phyloP scores from a whole-genome alignment of 352 stramenopile species.

The Pythium vanterpoolii region DNA sequence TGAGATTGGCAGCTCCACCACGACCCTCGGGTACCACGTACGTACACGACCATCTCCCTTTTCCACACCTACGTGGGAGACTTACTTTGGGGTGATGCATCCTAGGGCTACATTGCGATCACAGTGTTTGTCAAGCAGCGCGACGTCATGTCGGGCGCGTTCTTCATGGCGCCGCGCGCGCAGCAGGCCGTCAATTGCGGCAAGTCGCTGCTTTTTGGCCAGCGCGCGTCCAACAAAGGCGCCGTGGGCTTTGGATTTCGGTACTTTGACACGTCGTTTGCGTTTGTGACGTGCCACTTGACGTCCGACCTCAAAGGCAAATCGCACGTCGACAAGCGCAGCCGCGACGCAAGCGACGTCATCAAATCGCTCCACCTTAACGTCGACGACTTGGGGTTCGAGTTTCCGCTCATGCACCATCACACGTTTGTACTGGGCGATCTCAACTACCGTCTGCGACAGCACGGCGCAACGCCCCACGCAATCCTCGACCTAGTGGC shows the following conservation, averaged over 20 bases:
- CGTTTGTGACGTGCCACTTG: conserved; percentile 86
- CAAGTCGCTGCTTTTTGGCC: conserved; percentile 68
- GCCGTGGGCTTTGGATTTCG: conserved; percentile 86
- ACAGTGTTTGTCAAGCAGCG: conserved; percentile 81
- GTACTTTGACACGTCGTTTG: conserved; percentile 85
- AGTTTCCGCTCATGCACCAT: conserved; percentile 84
- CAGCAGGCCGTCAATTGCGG: conserved; percentile 74
- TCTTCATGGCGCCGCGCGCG: conserved; percentile 76
- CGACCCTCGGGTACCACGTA: conserved; percentile 78
- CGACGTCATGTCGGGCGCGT: conserved; percentile 69
- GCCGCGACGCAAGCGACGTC: conserved; percentile 68
- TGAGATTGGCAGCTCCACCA: conserved; percentile 82
- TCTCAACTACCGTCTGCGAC: conserved; percentile 87
- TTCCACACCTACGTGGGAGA: not conserved
- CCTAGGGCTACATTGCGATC: conserved; percentile 80
- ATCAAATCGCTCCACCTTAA: conserved; percentile 80
- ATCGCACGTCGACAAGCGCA: conserved; percentile 72
- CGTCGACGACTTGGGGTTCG: conserved; percentile 76
- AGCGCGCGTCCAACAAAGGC: conserved; percentile 87
- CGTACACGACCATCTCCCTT: conserved; percentile 7
- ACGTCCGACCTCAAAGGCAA: conserved; percentile 83
- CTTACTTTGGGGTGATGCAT: not conserved
- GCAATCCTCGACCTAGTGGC: conserved; percentile 65
- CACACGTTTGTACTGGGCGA: conserved; percentile 89
- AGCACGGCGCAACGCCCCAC: conserved; percentile 42